These are phyloP conservation scores for Magnaporthales sp. DNA, from an alignment of 2,329 filamentous ascomycete genomes.

Conservation along the genomic window DNA sequence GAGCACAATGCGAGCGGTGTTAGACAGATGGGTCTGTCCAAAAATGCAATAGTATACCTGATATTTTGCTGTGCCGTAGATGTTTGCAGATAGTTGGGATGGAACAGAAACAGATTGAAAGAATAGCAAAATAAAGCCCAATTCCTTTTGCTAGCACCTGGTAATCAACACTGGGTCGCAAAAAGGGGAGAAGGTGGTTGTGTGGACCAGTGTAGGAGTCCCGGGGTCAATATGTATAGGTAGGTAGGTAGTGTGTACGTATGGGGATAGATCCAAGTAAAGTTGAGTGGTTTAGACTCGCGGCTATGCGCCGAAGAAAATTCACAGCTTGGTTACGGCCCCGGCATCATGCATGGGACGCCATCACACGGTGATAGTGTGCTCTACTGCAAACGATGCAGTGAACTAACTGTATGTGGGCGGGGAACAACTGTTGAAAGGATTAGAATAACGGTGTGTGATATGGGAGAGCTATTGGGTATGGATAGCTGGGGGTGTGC, in stretches of 20 bases:
- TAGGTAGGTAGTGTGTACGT: neutral
- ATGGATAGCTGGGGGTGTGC: neutral
- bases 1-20: neutral
- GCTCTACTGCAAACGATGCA: conserved; percentile 1
- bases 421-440: neutral
- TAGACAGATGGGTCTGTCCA: neutral
- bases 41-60: neutral
- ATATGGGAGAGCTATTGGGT: neutral
- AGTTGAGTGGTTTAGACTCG: neutral
- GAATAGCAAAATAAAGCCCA: neutral
- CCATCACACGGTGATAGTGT: conserved; percentile 7
- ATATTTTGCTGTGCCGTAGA: neutral
- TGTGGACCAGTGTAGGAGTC: conserved; percentile 2
- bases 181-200: conserved; percentile 5
- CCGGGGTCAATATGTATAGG: conserved; percentile 4
- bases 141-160: neutral
- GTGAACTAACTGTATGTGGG: neutral
- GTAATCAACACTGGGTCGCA: conserved; percentile 4
- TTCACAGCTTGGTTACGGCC: conserved; percentile 3
- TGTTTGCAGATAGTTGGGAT: neutral
- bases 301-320: neutral
- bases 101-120: neutral
- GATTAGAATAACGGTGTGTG: neutral
- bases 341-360: conserved; percentile 6
- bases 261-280: neutral